Conservation (phyloP, 441 rosid species). For the Erodium moschatum region DNA sequence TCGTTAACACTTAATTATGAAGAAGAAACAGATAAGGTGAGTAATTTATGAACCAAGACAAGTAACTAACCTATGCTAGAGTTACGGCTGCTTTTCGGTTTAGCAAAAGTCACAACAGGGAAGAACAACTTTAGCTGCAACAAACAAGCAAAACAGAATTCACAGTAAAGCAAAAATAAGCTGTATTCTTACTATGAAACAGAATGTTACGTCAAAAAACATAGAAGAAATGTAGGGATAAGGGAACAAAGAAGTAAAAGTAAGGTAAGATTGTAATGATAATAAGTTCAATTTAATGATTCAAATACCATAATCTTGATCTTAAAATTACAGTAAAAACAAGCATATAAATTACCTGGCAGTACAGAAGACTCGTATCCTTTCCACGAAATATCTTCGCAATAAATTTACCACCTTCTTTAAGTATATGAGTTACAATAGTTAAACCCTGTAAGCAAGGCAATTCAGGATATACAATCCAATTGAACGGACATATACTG, state of each 20-base stretch:
- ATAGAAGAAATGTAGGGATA: background rate
- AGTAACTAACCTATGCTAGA: slow-evolving; percentile 72
- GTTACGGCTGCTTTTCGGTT: slow-evolving; percentile 98
- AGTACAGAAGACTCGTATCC: slow-evolving; percentile 89
- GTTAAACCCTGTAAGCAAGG: slow-evolving; percentile 65
- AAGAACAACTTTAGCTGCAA: slow-evolving; percentile 83
- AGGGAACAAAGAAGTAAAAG: background rate
- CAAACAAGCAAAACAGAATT: slow-evolving; percentile 8
- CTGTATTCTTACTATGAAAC: background rate
- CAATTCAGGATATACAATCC: slow-evolving; percentile 1
- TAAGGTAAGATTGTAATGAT: background rate
- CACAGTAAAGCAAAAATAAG: background rate
- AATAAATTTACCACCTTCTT: slow-evolving; percentile 82
- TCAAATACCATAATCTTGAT: slow-evolving; percentile 7
- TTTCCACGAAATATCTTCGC: slow-evolving; percentile 96
- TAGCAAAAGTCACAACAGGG: slow-evolving; percentile 85
- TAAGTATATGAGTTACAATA: slow-evolving; percentile 72
- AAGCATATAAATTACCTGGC: slow-evolving; percentile 50
- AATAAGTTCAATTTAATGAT: background rate
- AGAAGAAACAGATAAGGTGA: background rate
- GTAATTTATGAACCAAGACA: slow-evolving; percentile 4
- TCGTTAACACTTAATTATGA: background rate
- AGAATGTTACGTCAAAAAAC: background rate
- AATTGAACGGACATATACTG: background rate
- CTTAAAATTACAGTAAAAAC: background rate